Percentiles rank a stretch among this genome's conserved stretches.
Evolutionary conservation across 2,329 filamentous ascomycete genomes (phyloP).

Genomic region (Xylaria sp.): DNA sequence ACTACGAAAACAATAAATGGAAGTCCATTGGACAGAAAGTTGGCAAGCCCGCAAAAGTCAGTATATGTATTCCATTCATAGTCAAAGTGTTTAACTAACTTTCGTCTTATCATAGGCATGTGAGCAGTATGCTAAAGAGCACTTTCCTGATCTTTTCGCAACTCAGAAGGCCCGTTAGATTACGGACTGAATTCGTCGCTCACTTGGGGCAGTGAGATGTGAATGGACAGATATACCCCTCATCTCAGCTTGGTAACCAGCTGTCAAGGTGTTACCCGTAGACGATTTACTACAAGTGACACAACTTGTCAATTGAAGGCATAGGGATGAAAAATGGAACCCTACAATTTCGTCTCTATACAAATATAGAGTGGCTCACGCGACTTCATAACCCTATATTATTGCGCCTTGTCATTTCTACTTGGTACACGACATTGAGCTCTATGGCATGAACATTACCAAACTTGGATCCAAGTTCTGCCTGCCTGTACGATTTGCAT

Average conservation of each 20-base stretch:
- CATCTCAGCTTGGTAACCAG: neutral
- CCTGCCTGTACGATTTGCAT: conserved; percentile 9
- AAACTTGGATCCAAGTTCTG: conserved; percentile 9
- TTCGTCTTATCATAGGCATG: conserved; percentile 67
- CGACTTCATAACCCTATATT: conserved; percentile 8
- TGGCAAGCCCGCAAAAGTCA: conserved; percentile 94
- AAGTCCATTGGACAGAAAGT: conserved; percentile 97
- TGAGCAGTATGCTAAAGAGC: conserved; percentile 95
- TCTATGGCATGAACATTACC: neutral
- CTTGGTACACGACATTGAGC: neutral
- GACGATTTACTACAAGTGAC: conserved; percentile 27
- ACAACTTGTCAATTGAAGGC: conserved; percentile 16
- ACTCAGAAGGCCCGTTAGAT: conserved; percentile 47
- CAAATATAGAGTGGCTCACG: conserved; percentile 17
- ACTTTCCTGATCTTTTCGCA: conserved; percentile 71
- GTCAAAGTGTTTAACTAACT: conserved; percentile 34
- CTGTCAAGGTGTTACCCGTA: conserved; percentile 13
- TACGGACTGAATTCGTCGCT: neutral
- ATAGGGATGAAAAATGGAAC: conserved; percentile 10
- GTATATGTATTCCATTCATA: conserved; percentile 43
- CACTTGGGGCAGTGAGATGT: neutral
- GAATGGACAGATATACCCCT: conserved; percentile 5
- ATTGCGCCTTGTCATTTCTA: neutral
- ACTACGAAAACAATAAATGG: conserved; percentile 99
- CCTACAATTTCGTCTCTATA: conserved; percentile 24